phyloP scores from a whole-genome alignment of 352 stramenopile genomes.

The Phytophthora citrophthora region DNA sequence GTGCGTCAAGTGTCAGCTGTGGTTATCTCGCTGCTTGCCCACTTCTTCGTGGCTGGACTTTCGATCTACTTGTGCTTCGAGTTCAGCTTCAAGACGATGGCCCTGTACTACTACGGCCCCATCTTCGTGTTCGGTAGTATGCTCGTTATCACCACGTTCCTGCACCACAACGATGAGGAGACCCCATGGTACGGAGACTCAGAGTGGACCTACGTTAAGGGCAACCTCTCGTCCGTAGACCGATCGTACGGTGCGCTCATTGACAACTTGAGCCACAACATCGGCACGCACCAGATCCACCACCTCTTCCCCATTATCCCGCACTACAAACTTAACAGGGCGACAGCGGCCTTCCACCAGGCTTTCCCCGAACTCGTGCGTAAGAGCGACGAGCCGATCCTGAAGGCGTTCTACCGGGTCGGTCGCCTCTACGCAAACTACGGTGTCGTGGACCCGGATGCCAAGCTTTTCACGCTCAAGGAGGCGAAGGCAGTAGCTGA shows the following conservation, averaged over 20 bases:
- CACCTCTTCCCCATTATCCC: slow-evolving; percentile 90
- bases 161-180: slow-evolving; percentile 87
- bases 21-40: slow-evolving; percentile 61
- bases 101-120: slow-evolving; percentile 80
- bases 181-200: slow-evolving; percentile 86
- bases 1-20: slow-evolving; percentile 65
- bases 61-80: slow-evolving; percentile 55
- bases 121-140: slow-evolving; percentile 80
- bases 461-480: slow-evolving; percentile 79
- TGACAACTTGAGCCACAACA: slow-evolving; percentile 89
- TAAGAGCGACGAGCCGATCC: slow-evolving; percentile 70
- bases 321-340: slow-evolving; percentile 82
- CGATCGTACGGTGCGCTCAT: slow-evolving; percentile 80
- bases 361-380: slow-evolving; percentile 82
- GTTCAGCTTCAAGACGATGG: slow-evolving; percentile 62
- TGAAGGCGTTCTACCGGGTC: slow-evolving; percentile 68
- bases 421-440: slow-evolving; percentile 72
- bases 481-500: slow-evolving; percentile 42
- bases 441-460: slow-evolving; percentile 67
- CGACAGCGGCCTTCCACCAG: slow-evolving; percentile 64
- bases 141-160: slow-evolving; percentile 85
- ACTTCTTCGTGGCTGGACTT: slow-evolving; percentile 45
- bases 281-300: slow-evolving; percentile 87
- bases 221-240: slow-evolving; percentile 83
- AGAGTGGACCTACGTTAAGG: slow-evolving; percentile 87